phyloP scores from a whole-genome alignment of 2,329 filamentous ascomycete species.

The Hymenoscyphus fructigenus region DNA sequence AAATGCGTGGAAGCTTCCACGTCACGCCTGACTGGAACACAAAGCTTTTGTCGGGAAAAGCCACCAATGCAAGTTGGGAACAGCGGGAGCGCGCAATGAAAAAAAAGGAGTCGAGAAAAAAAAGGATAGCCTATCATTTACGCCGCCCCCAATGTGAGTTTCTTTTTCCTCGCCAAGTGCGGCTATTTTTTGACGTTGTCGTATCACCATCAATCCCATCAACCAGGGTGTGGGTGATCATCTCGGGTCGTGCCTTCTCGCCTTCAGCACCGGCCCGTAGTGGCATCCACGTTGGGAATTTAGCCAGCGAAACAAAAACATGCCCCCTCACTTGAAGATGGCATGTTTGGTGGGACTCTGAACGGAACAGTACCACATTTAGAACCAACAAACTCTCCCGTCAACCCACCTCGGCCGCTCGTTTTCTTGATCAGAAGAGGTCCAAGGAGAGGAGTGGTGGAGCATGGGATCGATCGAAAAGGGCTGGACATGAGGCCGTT shows the following conservation, averaged over 20 bases:
- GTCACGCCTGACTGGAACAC: background rate
- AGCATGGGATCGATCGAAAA: too few relatives aligned
- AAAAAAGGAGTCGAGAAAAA: background rate
- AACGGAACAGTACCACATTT: too few relatives aligned
- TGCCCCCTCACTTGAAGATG: conserved; percentile 13
- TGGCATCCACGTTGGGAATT: conserved; percentile 22
- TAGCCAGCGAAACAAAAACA: conserved; percentile 15
- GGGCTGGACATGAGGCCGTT: too few relatives aligned
- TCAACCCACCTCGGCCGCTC: too few relatives aligned
- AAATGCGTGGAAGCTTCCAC: background rate
- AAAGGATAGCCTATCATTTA: background rate
- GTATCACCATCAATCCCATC: conserved; percentile 19
- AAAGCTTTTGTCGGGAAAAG: background rate
- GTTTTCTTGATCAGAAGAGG: too few relatives aligned
- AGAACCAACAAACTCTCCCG: too few relatives aligned
- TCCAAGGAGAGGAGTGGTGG: too few relatives aligned
- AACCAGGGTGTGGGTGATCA: conserved; percentile 31
- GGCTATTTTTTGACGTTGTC: conserved; percentile 21
- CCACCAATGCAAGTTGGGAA: background rate
- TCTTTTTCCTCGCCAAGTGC: conserved; percentile 20
- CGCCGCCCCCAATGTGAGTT: conserved; percentile 10
- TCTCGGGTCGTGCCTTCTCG: conserved; percentile 29
- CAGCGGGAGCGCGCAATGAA: background rate
- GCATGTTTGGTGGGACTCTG: background rate
- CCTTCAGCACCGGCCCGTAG: conserved; percentile 18